A percentile compares a stretch with the other conserved stretches of the same genome.
Evolutionary conservation across 2,329 filamentous ascomycete genomes (phyloP).

Genomic region (Cladophialophora immunda): DNA sequence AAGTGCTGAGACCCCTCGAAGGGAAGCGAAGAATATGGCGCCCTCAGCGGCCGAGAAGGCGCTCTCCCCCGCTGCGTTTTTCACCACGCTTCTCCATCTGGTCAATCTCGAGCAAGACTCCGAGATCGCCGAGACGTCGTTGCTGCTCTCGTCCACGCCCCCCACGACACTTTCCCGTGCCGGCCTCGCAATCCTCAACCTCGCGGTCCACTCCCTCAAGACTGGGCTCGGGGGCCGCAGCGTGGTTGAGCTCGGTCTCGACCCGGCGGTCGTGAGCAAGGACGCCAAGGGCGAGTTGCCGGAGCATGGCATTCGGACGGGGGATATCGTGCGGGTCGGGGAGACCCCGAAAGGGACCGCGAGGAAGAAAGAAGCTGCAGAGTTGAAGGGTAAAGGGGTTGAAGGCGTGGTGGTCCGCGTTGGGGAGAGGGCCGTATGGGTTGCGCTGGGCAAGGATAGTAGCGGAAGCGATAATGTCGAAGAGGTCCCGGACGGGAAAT

Average conservation of each 20-base stretch:
- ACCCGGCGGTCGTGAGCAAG: constrained; percentile 69
- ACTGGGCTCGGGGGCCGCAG: constrained; percentile 93
- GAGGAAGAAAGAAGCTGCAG: constrained; percentile 46
- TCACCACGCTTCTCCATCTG: constrained; percentile 52
- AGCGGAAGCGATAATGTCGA: constrained; percentile 54
- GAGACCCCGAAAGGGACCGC: constrained; percentile 48
- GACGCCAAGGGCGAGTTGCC: constrained; percentile 46
- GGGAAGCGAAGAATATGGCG: background rate
- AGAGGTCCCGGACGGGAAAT: constrained; percentile 63
- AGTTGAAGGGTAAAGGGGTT: constrained; percentile 45
- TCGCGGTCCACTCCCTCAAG: constrained; percentile 72
- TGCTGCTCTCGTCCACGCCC: constrained; percentile 46
- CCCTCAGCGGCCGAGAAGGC: background rate
- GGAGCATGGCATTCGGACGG: constrained; percentile 57
- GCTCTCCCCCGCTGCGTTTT: constrained; percentile 52
- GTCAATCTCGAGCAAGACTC: constrained; percentile 55
- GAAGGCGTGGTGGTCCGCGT: constrained; percentile 59
- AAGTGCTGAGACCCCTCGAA: too few relatives aligned
- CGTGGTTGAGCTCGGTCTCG: constrained; percentile 78
- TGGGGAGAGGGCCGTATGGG: constrained; percentile 53
- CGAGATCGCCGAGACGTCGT: constrained; percentile 54
- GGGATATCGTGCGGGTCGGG: constrained; percentile 57
- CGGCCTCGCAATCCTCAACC: constrained; percentile 52
- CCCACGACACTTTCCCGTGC: constrained; percentile 51
- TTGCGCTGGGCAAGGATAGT: constrained; percentile 53